Percentiles rank a stretch among this genome's conserved stretches.
Conservation (phyloP, 345 rosid species). For the Lepidium didymum region DNA sequence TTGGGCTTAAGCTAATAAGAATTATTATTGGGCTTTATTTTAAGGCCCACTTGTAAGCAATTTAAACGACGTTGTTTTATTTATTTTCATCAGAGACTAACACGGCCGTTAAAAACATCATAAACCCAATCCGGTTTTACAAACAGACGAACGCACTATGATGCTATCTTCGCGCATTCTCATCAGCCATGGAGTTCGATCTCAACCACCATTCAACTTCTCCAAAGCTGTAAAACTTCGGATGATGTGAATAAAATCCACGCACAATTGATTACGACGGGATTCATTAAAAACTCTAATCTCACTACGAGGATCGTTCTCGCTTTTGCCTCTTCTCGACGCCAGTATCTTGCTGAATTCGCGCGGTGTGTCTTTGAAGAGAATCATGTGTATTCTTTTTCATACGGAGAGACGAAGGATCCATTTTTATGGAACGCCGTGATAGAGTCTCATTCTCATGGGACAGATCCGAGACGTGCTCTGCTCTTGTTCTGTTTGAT, state of each 20-base stretch:
- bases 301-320: conserved; percentile 34
- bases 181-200: conserved; percentile 30
- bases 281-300: conserved; percentile 20
- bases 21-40: background rate
- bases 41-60: background rate
- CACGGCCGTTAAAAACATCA: conserved; percentile 12
- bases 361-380: conserved; percentile 28
- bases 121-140: conserved; percentile 22
- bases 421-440: conserved; percentile 35
- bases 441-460: conserved; percentile 37
- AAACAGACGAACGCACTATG: background rate
- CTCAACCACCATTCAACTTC: conserved; percentile 13
- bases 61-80: background rate
- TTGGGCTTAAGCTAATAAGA: background rate
- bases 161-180: conserved; percentile 25
- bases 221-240: conserved; percentile 14
- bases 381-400: background rate
- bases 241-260: conserved; percentile 25
- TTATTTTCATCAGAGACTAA: background rate
- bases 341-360: conserved; percentile 25
- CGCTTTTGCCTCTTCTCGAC: conserved; percentile 24
- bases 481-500: conserved; percentile 29
- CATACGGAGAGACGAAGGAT: conserved; percentile 3
- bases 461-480: conserved; percentile 27
- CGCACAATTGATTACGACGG: conserved; percentile 27